Evolutionary conservation across 441 rosid genomes (phyloP).

Genomic region (Arabidopsis hybrid): DNA sequence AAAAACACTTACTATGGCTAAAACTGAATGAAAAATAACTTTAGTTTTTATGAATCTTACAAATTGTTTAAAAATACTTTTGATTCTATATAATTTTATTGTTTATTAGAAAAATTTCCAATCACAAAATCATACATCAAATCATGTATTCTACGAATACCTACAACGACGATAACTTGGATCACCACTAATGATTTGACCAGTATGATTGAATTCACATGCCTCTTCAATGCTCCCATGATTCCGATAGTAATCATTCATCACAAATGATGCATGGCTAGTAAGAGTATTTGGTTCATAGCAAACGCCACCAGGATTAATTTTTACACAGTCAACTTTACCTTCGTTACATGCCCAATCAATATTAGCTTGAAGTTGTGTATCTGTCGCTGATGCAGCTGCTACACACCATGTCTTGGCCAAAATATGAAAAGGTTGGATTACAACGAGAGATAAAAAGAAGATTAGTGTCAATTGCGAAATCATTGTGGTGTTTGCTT

Average conservation of each 20-base stretch:
- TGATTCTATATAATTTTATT: not conserved
- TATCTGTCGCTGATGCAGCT: not conserved
- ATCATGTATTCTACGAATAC: not conserved
- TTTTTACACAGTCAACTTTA: conserved; percentile 8
- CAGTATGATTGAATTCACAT: not conserved
- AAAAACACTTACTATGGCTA: not conserved
- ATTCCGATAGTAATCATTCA: conserved; percentile 11
- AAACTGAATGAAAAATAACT: not conserved
- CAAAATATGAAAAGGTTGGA: not conserved
- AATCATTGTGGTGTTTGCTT: not conserved
- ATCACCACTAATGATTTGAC: not conserved
- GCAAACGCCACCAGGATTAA: conserved; percentile 14
- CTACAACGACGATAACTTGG: conserved; percentile 14
- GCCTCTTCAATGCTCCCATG: not conserved
- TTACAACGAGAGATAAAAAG: not conserved
- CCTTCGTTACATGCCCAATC: not conserved
- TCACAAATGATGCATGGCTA: conserved; percentile 20
- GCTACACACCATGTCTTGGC: not conserved
- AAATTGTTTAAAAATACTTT: not conserved
- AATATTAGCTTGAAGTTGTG: conserved; percentile 21
- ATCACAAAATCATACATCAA: not conserved
- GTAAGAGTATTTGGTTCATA: not conserved
- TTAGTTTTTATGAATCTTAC: not conserved
- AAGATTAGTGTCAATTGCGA: not conserved
- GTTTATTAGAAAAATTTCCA: not conserved